A percentile compares a stretch with the other conserved stretches of the same genome.
These are phyloP conservation scores for Eimeria praecox DNA, from an alignment of 169 alveolate species.

Conservation along the genomic window DNA sequence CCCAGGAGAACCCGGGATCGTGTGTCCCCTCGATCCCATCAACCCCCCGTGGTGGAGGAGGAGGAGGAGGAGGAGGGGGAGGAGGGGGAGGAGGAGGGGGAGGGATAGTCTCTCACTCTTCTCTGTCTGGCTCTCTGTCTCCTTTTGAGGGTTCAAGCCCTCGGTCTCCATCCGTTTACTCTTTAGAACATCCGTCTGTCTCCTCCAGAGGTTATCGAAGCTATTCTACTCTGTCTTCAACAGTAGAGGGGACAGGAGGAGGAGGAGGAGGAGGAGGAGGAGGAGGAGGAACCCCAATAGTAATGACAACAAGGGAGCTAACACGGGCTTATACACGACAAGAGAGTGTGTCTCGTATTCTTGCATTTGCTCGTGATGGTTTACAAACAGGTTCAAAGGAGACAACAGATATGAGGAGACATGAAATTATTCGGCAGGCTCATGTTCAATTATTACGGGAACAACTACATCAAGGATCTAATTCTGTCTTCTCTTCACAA, in stretches of 20 bases:
- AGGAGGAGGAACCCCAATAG: neutral
- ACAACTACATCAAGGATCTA: slow-evolving; percentile 28
- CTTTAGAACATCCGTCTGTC: neutral
- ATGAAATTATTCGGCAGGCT: slow-evolving; percentile 17
- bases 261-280: no score
- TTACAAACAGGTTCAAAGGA: slow-evolving; percentile 15
- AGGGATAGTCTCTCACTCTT: neutral
- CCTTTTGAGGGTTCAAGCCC: slow-evolving; percentile 15
- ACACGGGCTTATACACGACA: slow-evolving; percentile 31
- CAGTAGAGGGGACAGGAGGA: no score
- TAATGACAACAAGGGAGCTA: slow-evolving; percentile 7
- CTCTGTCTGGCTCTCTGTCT: slow-evolving; percentile 23
- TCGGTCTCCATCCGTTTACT: slow-evolving; percentile 7
- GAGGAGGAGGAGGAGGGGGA: no score
- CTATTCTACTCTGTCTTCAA: no score
- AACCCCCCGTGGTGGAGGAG: neutral
- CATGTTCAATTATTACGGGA: slow-evolving; percentile 28
- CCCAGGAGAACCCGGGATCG: slow-evolving; percentile 16
- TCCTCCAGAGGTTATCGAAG: no score
- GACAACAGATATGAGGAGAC: slow-evolving; percentile 10
- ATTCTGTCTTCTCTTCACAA: slow-evolving; percentile 21
- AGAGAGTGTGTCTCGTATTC: slow-evolving; percentile 30
- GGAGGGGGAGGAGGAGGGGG: no score
- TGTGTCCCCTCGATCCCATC: neutral
- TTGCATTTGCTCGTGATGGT: slow-evolving; percentile 29